phyloP scores from a whole-genome alignment of 257 asterid genomes.

The Solanum clarkiae region DNA sequence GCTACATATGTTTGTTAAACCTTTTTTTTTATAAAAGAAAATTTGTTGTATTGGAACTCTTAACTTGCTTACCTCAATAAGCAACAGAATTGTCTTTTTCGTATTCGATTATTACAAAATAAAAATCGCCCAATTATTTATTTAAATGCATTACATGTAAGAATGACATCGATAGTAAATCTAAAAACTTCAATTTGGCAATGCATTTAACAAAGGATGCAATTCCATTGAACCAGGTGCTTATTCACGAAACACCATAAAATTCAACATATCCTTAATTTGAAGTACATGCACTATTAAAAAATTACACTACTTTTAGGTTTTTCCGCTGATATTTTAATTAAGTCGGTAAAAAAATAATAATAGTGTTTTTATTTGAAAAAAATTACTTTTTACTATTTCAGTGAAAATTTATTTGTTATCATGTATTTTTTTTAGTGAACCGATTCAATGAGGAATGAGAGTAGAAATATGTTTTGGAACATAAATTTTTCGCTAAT shows the following conservation, averaged over 20 bases:
- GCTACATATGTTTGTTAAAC: neutral
- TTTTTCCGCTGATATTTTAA: too few relatives aligned
- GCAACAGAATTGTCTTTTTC: neutral
- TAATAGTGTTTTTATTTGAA: accelerated
- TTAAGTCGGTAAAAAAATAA: neutral
- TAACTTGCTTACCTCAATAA: neutral
- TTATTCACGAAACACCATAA: neutral
- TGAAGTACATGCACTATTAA: neutral
- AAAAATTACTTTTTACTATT: too few relatives aligned
- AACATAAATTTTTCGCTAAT: too few relatives aligned
- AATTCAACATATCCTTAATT: neutral
- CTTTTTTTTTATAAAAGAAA: neutral
- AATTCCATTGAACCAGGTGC: neutral
- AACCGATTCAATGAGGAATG: accelerated
- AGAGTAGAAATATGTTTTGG: too few relatives aligned
- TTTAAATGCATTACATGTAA: neutral
- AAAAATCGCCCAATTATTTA: neutral
- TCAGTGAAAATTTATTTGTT: neutral
- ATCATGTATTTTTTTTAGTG: accelerated
- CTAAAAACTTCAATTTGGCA: neutral
- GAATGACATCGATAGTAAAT: neutral
- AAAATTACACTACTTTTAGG: too few relatives aligned
- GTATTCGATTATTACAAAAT: neutral
- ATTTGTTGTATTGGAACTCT: neutral
- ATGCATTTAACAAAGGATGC: neutral